Evolutionary conservation across 2,329 filamentous ascomycete genomes (phyloP).

Genomic region (Cercospora sesami): DNA sequence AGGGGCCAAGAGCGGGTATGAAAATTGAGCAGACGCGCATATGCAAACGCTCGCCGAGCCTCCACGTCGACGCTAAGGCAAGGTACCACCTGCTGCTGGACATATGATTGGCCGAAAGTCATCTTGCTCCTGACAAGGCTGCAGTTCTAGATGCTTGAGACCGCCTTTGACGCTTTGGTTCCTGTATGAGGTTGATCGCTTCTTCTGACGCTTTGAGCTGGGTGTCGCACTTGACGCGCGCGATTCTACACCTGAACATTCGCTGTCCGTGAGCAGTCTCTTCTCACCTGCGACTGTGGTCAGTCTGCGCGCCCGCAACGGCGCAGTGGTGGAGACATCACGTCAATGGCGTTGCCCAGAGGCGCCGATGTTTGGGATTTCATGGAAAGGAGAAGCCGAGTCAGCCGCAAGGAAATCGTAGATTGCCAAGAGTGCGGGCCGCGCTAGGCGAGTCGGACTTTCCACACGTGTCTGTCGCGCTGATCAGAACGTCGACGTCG

Average conservation of each 20-base stretch:
- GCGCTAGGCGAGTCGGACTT: background rate
- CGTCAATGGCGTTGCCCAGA: background rate
- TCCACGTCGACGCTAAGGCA: slow-evolving; percentile 11
- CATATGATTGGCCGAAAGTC: slow-evolving; percentile 8
- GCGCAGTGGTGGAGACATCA: background rate
- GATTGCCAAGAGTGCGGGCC: background rate
- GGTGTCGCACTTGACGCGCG: background rate
- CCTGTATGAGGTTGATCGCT: background rate
- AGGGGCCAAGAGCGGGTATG: background rate
- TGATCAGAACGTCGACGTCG: background rate
- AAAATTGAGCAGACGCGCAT: slow-evolving; percentile 7
- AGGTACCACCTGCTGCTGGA: slow-evolving; percentile 6
- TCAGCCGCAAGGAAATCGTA: background rate
- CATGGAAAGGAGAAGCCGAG: background rate
- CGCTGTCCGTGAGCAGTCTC: background rate
- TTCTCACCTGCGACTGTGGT: background rate
- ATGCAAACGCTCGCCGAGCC: slow-evolving; percentile 11
- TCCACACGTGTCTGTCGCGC: background rate
- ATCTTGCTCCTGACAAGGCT: slow-evolving; percentile 14
- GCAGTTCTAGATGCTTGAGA: slow-evolving; percentile 13
- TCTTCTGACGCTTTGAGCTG: background rate
- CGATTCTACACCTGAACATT: background rate
- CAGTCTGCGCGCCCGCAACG: background rate
- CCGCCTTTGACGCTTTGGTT: background rate
- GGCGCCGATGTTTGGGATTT: background rate